Percentiles rank a stretch among this genome's conserved stretches.
Evolutionary conservation across 805 yeast genomes (phyloP).

Genomic region (Wickerhamiella bombiphila): DNA sequence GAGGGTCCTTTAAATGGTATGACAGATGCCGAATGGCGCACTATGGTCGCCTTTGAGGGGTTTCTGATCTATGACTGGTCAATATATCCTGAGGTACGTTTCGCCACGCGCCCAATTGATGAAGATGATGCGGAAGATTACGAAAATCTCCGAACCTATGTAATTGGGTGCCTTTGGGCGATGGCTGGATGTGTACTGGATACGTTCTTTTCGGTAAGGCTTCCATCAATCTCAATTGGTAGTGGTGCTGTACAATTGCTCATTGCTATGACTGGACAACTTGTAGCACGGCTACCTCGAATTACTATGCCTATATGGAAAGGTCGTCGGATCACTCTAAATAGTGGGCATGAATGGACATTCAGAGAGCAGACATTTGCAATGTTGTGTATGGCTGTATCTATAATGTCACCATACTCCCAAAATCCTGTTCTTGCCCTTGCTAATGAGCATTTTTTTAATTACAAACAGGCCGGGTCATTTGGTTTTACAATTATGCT

Average conservation of each 20-base stretch:
- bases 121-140: constrained; percentile 30
- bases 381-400: constrained; percentile 26
- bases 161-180: constrained; percentile 39
- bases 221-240: constrained; percentile 37
- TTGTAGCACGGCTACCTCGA: constrained; percentile 21
- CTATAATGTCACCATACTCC: constrained; percentile 18
- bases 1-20: constrained; percentile 9
- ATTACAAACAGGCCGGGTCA: constrained; percentile 16
- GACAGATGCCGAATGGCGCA: constrained; percentile 16
- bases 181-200: constrained; percentile 42
- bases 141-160: constrained; percentile 39
- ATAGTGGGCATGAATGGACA: constrained; percentile 22
- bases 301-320: constrained; percentile 3
- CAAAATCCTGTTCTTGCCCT: constrained; percentile 23
- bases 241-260: constrained; percentile 42
- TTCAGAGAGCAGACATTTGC: constrained; percentile 27
- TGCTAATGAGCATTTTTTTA: constrained; percentile 19
- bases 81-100: constrained; percentile 49
- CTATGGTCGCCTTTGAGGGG: constrained; percentile 26
- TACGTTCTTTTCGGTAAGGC: constrained; percentile 40
- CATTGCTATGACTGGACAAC: constrained; percentile 42
- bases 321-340: constrained; percentile 22
- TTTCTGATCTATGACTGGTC: constrained; percentile 31
- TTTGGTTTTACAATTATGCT: constrained; percentile 44
- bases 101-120: constrained; percentile 38